Evolutionary conservation across 208 protist species (phyloP).

Genomic region (Wallacemonas sp.): DNA sequence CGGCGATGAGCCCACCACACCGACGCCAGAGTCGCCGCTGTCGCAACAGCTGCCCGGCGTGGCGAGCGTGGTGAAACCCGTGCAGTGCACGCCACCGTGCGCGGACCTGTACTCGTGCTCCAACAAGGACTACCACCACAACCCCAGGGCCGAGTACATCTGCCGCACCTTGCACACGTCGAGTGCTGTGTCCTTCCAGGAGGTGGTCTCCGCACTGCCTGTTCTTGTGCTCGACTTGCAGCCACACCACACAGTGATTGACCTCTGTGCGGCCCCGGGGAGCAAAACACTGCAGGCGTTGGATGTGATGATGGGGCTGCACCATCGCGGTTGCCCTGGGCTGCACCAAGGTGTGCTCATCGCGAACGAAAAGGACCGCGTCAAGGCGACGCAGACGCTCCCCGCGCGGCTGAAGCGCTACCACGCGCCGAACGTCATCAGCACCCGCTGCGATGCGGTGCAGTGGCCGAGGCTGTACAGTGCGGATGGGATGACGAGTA

Average conservation of each 20-base stretch:
- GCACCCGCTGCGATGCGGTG: constrained; percentile 83
- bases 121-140: constrained; percentile 75
- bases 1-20: background rate
- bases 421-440: constrained; percentile 86
- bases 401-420: constrained; percentile 89
- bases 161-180: constrained; percentile 87
- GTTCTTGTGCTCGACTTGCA: constrained; percentile 74
- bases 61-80: constrained; percentile 37
- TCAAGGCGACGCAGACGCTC: constrained; percentile 93
- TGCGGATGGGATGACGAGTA: background rate
- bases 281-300: constrained; percentile 91
- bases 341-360: constrained; percentile 71
- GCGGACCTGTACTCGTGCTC: constrained; percentile 69
- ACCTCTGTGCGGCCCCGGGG: constrained; percentile 92
- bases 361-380: constrained; percentile 89
- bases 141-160: constrained; percentile 60
- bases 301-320: constrained; percentile 70
- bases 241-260: constrained; percentile 82
- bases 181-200: constrained; percentile 88
- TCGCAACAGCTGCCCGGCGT: constrained; percentile 18
- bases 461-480: constrained; percentile 86
- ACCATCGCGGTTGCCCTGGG: constrained; percentile 10
- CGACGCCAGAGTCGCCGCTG: background rate
- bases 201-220: constrained; percentile 86
- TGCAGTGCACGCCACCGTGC: constrained; percentile 30